A percentile compares a stretch with the other conserved stretches of the same genome.
Conservation (phyloP, 129 eudicot genomes). For the Daucus carota region DH1_v3.0 NC_030382.2:44732501-44733000, state of each 20-base stretch:
- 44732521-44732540: constrained; percentile 75
- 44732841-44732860: constrained; percentile 90
- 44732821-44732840: constrained; percentile 20
- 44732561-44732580: constrained; percentile 90
- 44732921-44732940: constrained; percentile 17
- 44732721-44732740: too few species aligned
- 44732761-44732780: background rate
- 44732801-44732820: too few species aligned
- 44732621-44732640: background rate
- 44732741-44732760: background rate
- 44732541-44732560: constrained; percentile 91
- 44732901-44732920: constrained; percentile 19
- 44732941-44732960: constrained; percentile 34
- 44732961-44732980: constrained; percentile 12
- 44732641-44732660: background rate
- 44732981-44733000: background rate
- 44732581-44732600: constrained; percentile 94
- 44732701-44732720: too few species aligned
- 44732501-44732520: constrained; percentile 80
- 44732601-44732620: constrained; percentile 1
- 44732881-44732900: constrained; percentile 14
- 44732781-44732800: too few species aligned
- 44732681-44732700: background rate
- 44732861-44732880: constrained; percentile 61
- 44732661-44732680: background rate